Percentiles rank a stretch among this genome's conserved stretches.
These are phyloP conservation scores for Crithidia brevicula DNA, from an alignment of 208 protist genomes.

Conservation along the genomic window DNA sequence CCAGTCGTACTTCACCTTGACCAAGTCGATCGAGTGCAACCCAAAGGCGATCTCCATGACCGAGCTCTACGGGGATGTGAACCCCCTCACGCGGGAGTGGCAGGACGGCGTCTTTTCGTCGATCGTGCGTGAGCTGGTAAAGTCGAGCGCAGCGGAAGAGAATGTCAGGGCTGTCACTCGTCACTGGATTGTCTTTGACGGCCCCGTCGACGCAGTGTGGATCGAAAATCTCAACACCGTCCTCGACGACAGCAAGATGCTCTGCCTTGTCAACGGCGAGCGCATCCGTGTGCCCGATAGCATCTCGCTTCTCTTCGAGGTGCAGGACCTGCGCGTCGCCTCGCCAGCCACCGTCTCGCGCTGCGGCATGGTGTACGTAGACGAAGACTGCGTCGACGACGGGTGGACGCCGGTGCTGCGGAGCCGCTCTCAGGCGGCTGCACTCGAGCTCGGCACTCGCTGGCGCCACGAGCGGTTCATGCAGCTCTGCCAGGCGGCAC, in stretches of 20 bases:
- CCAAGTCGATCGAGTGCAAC: slow-evolving; percentile 80
- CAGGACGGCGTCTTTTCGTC: slow-evolving; percentile 94
- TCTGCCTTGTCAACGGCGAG: slow-evolving; percentile 97
- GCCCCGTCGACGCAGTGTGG: slow-evolving; percentile 98
- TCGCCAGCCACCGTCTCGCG: slow-evolving; percentile 98
- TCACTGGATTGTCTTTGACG: slow-evolving; percentile 98
- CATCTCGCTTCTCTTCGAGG: slow-evolving; percentile 97
- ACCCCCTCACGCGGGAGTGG: slow-evolving; percentile 96
- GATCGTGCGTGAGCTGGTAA: slow-evolving; percentile 85
- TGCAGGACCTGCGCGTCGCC: slow-evolving; percentile 97
- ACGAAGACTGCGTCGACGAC: slow-evolving; percentile 85
- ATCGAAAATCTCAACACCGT: slow-evolving; percentile 99
- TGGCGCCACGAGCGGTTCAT: slow-evolving; percentile 80
- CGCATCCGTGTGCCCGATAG: slow-evolving; percentile 94
- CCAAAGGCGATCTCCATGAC: slow-evolving; percentile 96
- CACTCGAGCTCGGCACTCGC: slow-evolving; percentile 39
- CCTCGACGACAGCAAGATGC: slow-evolving; percentile 98
- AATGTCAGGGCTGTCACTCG: slow-evolving; percentile 31
- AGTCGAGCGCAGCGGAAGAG: slow-evolving; percentile 40
- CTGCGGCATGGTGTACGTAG: slow-evolving; percentile 98
- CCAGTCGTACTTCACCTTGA: slow-evolving; percentile 73
- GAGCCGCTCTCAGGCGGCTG: slow-evolving; percentile 59
- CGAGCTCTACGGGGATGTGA: slow-evolving; percentile 96
- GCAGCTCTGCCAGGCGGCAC: slow-evolving; percentile 64
- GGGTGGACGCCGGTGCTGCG: slow-evolving; percentile 78